Conservation (phyloP, 768 basidiomycete genomes). For the Lentinus tigrinus region DNA sequence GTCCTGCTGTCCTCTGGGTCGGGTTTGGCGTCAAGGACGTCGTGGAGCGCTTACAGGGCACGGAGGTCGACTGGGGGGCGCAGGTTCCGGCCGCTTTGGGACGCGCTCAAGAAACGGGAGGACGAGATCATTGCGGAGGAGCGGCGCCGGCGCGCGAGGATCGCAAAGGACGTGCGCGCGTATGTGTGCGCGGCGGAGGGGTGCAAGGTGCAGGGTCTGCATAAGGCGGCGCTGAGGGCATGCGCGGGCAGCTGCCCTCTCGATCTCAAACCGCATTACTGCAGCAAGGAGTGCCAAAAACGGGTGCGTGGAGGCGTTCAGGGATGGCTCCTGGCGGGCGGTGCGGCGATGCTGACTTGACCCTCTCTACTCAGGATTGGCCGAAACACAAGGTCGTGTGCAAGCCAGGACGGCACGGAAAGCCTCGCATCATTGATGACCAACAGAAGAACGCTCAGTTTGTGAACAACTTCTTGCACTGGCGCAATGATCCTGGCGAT, state of each 20-base stretch:
- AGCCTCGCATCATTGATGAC: background rate
- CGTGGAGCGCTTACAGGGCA: background rate
- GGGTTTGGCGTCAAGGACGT: slow-evolving; percentile 1
- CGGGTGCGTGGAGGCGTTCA: no score
- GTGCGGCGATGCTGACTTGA: background rate
- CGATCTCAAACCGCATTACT: slow-evolving; percentile 21
- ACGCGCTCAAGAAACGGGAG: slow-evolving; percentile 3
- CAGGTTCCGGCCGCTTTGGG: slow-evolving; percentile 10
- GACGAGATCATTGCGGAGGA: slow-evolving; percentile 7
- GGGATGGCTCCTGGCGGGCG: background rate
- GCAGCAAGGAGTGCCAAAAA: slow-evolving; percentile 21
- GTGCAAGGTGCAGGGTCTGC: slow-evolving; percentile 18
- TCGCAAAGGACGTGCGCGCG: slow-evolving; percentile 4
- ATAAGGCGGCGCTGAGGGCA: slow-evolving; percentile 10
- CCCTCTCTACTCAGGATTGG: background rate
- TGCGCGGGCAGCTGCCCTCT: slow-evolving; percentile 18
- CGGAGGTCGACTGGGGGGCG: background rate
- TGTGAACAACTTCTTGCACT: background rate
- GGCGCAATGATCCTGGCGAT: background rate
- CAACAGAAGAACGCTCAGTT: background rate
- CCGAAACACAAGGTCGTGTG: background rate
- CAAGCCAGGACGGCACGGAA: background rate
- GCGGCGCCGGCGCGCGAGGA: slow-evolving; percentile 2
- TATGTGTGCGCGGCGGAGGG: slow-evolving; percentile 20
- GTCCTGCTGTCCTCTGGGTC: slow-evolving; percentile 12